A percentile compares a stretch with the other conserved stretches of the same genome.
Conservation (phyloP, 2,329 filamentous ascomycete genomes). For the Aspergillus eucalypticola region DNA sequence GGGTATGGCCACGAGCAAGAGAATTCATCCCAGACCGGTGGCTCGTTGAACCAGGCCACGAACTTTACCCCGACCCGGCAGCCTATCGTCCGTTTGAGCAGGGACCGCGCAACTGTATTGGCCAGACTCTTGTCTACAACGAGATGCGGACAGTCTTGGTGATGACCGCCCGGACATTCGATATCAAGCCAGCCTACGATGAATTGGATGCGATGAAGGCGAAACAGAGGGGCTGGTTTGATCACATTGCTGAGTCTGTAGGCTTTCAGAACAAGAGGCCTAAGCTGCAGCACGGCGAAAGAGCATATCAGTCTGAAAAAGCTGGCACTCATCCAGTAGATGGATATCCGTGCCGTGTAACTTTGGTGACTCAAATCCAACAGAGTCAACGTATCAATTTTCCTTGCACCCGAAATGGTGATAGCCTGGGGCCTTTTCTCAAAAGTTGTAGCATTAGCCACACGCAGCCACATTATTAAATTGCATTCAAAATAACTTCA, state of each 20-base stretch:
- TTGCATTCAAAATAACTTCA: too few relatives aligned
- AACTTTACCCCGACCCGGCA: constrained; percentile 30
- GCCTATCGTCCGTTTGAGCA: constrained; percentile 54
- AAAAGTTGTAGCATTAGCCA: too few relatives aligned
- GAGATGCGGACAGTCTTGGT: constrained; percentile 37
- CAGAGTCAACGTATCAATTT: too few relatives aligned
- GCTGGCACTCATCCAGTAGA: constrained; percentile 9
- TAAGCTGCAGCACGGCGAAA: background rate
- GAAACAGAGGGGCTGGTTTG: constrained; percentile 47
- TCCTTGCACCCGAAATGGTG: too few relatives aligned
- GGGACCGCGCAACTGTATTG: constrained; percentile 52
- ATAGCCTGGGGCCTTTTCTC: too few relatives aligned
- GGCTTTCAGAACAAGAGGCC: background rate
- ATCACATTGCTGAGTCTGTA: background rate
- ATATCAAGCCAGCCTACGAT: constrained; percentile 21
- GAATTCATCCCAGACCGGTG: constrained; percentile 41
- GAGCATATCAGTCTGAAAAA: constrained; percentile 10
- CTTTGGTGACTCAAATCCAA: constrained; percentile 10
- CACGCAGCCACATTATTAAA: too few relatives aligned
- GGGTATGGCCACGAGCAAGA: constrained; percentile 21
- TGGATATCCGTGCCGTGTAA: constrained; percentile 16
- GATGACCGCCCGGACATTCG: constrained; percentile 26
- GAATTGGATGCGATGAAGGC: constrained; percentile 8
- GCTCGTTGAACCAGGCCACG: constrained; percentile 29
- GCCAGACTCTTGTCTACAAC: constrained; percentile 51